Conservation (phyloP, 768 basidiomycete genomes). For the Russula abietina region DNA sequence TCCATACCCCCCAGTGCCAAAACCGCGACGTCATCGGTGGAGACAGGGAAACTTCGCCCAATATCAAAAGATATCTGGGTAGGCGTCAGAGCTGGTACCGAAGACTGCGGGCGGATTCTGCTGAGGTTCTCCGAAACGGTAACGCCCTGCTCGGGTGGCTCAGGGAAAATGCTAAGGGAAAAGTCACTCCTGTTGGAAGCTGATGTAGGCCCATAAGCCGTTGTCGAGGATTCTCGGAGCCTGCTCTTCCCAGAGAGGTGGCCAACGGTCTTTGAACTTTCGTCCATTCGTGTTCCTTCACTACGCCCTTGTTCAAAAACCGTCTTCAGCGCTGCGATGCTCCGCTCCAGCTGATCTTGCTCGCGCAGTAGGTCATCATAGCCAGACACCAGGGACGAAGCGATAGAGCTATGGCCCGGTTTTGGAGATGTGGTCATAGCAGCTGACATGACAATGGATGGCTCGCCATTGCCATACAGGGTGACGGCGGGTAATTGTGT, state of each 20-base stretch:
- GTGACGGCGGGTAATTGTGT: not conserved
- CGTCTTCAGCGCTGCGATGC: conserved; percentile 49
- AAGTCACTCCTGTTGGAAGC: conserved; percentile 42
- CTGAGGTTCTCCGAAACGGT: not conserved
- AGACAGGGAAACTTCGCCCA: conserved; percentile 23
- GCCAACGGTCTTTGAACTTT: not conserved
- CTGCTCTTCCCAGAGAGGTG: not conserved
- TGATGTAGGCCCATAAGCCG: conserved; percentile 15
- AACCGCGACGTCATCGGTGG: conserved; percentile 13
- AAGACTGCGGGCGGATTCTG: not conserved
- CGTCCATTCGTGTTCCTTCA: not conserved
- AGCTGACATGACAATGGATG: not conserved
- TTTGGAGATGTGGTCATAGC: not conserved
- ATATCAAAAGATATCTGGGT: conserved; percentile 29
- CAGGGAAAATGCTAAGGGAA: conserved; percentile 65
- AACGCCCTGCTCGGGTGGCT: conserved; percentile 41
- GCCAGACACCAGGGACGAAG: conserved; percentile 28
- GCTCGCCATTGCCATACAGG: not conserved
- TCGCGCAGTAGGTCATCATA: conserved; percentile 46
- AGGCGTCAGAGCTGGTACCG: conserved; percentile 11
- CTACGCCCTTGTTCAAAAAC: conserved; percentile 31
- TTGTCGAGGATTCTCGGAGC: conserved; percentile 14
- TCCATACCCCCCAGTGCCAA: conserved; percentile 27
- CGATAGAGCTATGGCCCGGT: not conserved
- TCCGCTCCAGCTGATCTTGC: conserved; percentile 58